Percentiles rank a stretch among this genome's conserved stretches.
Conservation (phyloP, 306 rosid genomes). For the Glycine soja region DNA sequence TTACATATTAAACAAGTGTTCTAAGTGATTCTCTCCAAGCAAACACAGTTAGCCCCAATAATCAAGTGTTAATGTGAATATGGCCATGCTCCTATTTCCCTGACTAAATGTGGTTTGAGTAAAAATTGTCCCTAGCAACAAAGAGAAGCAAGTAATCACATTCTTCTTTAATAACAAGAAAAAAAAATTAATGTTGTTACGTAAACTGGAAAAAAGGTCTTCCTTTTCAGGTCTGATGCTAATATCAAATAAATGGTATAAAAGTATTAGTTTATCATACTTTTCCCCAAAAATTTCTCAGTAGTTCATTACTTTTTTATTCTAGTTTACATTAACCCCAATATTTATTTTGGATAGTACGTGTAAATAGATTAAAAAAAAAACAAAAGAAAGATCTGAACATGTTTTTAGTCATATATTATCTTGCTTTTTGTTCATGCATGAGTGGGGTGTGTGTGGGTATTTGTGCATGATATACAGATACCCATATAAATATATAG, state of each 20-base stretch:
- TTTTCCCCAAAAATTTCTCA: conserved; percentile 7
- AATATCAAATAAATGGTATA: neutral
- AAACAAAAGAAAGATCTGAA: neutral
- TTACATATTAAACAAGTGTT: neutral
- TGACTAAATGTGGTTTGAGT: neutral
- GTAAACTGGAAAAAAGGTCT: conserved; percentile 1
- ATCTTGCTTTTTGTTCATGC: neutral
- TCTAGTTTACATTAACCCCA: conserved; percentile 8
- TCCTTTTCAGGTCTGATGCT: too few relatives aligned
- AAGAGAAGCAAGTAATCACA: conserved; percentile 9
- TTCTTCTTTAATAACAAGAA: neutral
- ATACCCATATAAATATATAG: conserved; percentile 36
- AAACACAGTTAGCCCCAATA: conserved; percentile 6
- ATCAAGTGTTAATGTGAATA: neutral
- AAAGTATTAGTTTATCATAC: conserved; percentile 11
- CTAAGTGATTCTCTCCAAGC: neutral
- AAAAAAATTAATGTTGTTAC: neutral
- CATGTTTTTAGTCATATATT: neutral
- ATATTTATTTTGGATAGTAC: conserved; percentile 13
- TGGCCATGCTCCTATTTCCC: conserved; percentile 9
- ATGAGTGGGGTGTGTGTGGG: neutral
- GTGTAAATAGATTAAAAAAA: neutral
- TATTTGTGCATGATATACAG: neutral
- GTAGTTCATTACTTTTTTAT: neutral
- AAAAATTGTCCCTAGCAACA: neutral